Percentiles rank a stretch among this genome's conserved stretches.
phyloP scores from a whole-genome alignment of 805 yeast genomes.

The Cyberlindnera japonica region DNA sequence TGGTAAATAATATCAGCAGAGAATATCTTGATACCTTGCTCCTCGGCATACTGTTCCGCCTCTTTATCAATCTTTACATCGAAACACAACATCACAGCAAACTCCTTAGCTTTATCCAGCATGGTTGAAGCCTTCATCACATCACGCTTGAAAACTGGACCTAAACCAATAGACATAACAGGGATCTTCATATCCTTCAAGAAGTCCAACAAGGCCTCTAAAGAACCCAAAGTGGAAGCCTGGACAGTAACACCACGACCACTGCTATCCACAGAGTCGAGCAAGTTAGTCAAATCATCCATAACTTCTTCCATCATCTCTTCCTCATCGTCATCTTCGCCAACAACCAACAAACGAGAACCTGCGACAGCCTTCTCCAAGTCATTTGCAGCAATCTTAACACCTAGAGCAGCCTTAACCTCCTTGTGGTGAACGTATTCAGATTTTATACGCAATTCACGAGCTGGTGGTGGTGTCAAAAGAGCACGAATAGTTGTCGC shows the following conservation, averaged over 20 bases:
- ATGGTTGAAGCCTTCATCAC: constrained; percentile 96
- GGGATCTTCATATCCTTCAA: constrained; percentile 98
- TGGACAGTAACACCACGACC: constrained; percentile 99
- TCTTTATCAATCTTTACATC: constrained; percentile 97
- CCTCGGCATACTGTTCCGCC: constrained; percentile 96
- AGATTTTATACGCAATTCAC: constrained; percentile 95
- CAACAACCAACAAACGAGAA: constrained; percentile 90
- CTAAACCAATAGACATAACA: constrained; percentile 96
- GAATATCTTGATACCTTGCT: constrained; percentile 87
- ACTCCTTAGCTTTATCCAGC: constrained; percentile 95
- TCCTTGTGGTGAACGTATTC: constrained; percentile 95
- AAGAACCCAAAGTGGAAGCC: constrained; percentile 96
- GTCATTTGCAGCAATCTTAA: constrained; percentile 96
- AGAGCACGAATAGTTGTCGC: constrained; percentile 95
- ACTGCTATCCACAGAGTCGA: constrained; percentile 90
- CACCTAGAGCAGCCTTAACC: constrained; percentile 99
- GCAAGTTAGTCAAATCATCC: constrained; percentile 94
- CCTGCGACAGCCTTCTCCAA: constrained; percentile 99
- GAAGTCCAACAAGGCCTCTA: constrained; percentile 96
- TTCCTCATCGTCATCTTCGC: constrained; percentile 97
- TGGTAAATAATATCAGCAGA: constrained; percentile 96
- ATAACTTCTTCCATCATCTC: constrained; percentile 96
- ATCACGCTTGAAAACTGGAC: constrained; percentile 97
- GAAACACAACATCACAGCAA: constrained; percentile 96
- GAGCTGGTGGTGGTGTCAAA: constrained; percentile 94